Evolutionary conservation across 2,329 filamentous ascomycete species (phyloP), one percentile per base, ranked within the genome.

Genomic region (Alternaria ventricosa): DNA sequence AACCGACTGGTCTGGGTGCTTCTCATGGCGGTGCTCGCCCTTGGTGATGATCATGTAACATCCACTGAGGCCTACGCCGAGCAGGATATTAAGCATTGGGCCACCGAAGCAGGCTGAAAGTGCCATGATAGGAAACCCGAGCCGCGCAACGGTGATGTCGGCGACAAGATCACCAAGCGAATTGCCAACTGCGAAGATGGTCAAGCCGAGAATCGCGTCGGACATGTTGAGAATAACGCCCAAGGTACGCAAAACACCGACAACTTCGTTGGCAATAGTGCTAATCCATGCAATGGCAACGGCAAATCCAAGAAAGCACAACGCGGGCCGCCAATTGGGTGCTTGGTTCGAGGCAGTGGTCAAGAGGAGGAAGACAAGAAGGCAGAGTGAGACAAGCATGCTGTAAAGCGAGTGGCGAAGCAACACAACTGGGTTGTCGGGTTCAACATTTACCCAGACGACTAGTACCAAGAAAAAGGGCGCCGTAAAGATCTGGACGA

Each of bases 41-140:
- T 88, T 86, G 58, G 87, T 86, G 15, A 96, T 85, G 60, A 92
- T 94, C 87, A 97, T 96, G 77, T 94, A 96, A 43, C 93, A 87
- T 15, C 96, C 96, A 25, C 92, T 92, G 5, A 98, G 84, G n/a
- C 96, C 96, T 56, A 99, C 94, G 0, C 96, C 96, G 5, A 99
- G 87, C 0, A 99, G 83, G 66, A 99, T 99, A 73, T 99, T 99
- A 44, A 99, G 87, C 93, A 99, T 95, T 0, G 96, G 96, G 0
- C 96, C 96, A n/a, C 96, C 96, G 78, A 99, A 97, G 78, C 96
- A 99, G 5, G 96, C 96, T 33, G 92, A 94, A 44, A 91, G 82
- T 1, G 96, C 96, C 96, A 99, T 99, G 66, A 99, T 94, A 0
- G 96, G 96, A 80, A 94, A 97, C 3, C 96, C 96, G 3, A 99